Percentiles rank a stretch among this genome's conserved stretches.
phyloP scores from a whole-genome alignment of 1,284 basidiomycete species.

The Meripilus lineatus region DNA sequence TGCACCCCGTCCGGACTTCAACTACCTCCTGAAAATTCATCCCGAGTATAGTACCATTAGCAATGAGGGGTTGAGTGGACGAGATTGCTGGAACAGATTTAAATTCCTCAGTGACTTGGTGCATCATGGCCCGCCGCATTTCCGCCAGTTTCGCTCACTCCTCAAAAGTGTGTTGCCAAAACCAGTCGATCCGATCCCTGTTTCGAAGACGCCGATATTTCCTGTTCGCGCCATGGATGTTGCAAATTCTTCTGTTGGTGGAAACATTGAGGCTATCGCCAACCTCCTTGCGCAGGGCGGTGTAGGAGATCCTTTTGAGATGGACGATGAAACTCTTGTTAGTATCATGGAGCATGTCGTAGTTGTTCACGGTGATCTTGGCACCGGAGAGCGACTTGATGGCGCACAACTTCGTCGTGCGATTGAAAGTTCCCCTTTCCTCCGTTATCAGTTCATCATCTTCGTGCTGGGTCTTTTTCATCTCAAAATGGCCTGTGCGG shows the following conservation, averaged over 20 bases:
- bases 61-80: slow-evolving; percentile 11
- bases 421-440: not conserved
- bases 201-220: slow-evolving; percentile 19
- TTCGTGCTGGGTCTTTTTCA: not conserved
- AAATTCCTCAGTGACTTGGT: slow-evolving; percentile 21
- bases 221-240: slow-evolving; percentile 24
- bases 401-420: not conserved
- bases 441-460: not conserved
- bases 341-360: slow-evolving; percentile 19
- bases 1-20: not conserved
- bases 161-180: slow-evolving; percentile 23
- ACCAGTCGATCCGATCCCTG: slow-evolving; percentile 24
- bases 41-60: slow-evolving; percentile 2
- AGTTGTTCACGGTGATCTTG: slow-evolving; percentile 24
- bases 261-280: slow-evolving; percentile 21
- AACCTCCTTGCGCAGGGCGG: slow-evolving; percentile 23
- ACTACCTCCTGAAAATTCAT: not conserved
- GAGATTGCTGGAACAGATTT: slow-evolving; percentile 23
- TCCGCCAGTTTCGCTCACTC: slow-evolving; percentile 13
- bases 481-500: not conserved
- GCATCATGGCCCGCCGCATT: slow-evolving; percentile 20
- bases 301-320: slow-evolving; percentile 4
- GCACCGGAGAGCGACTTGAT: slow-evolving; percentile 16
- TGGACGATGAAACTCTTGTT: not conserved
- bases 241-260: slow-evolving; percentile 19